Conservation (phyloP, 441 rosid genomes). For the Euphorbia corollata region DNA sequence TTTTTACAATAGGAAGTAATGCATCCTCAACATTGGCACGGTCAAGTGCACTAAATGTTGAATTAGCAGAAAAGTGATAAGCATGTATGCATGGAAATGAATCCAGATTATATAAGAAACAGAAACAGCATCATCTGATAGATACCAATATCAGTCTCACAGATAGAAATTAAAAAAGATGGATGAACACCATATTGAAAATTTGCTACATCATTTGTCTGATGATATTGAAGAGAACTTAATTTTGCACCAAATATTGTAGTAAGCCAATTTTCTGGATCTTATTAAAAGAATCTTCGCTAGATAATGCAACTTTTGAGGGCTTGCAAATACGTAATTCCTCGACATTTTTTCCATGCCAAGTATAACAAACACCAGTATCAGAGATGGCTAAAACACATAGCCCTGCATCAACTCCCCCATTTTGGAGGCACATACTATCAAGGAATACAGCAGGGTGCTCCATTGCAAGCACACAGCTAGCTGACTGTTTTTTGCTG, state of each 20-base stretch:
- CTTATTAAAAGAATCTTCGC: conserved; percentile 35
- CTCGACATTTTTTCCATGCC: conserved; percentile 63
- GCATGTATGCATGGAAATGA: conserved; percentile 12
- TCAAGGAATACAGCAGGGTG: conserved; percentile 85
- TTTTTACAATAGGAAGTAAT: conserved; percentile 53
- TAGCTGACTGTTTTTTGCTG: conserved; percentile 69
- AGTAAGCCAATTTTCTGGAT: conserved; percentile 41
- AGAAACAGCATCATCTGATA: not conserved
- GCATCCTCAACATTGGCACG: conserved; percentile 86
- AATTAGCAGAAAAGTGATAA: conserved; percentile 30
- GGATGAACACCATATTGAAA: not conserved
- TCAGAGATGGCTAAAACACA: conserved; percentile 78
- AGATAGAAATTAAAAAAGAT: conserved; percentile 1
- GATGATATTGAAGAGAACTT: not conserved
- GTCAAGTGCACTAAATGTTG: conserved; percentile 74
- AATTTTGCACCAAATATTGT: conserved; percentile 73
- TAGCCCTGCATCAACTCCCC: conserved; percentile 37
- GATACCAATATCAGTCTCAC: not conserved
- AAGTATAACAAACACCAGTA: conserved; percentile 74
- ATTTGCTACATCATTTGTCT: not conserved
- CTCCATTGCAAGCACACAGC: conserved; percentile 88
- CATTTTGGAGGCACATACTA: conserved; percentile 42
- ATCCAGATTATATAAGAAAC: conserved; percentile 3
- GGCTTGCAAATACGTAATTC: conserved; percentile 54
- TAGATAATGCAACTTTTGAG: conserved; percentile 52